Base-by-base conservation (phyloP, 2,329 filamentous ascomycete genomes). In the Sporothrix brunneoviolacea region DNA sequence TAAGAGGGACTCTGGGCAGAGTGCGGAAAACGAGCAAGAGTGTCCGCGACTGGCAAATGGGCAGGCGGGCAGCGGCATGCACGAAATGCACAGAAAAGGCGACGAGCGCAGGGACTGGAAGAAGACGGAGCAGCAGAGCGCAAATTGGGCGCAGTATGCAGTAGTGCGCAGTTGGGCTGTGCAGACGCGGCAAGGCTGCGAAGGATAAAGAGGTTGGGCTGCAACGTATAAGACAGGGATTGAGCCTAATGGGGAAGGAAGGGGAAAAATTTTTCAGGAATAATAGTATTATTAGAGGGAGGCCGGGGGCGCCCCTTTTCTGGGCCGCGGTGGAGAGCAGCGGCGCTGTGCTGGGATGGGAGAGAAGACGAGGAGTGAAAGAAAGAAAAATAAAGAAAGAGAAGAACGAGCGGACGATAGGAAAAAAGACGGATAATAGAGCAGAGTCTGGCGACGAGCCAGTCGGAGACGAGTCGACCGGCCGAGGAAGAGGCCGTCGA, bases 211-310 rank as follows among this genome's bases (percentile, higher is more conserved):
- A 43, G 48, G 48, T 50, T 50, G 48, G 48, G 48, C 48, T 43
- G 32, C 48, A 50, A 50, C 39, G 48, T 50, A 50, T 50, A 50
- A 50, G 48, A 50, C 48, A 50, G 48, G 40, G 40, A 38, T 50
- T 38, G 40, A 43, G 48, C 48, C 48, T 38, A 50, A 50, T 50
- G 48, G 27, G 21, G 48, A n/a, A n/a, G n/a, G n/a, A 10, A 18
- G 21, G 36, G 7, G n/a, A 30, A 50, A 50, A 44, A 38, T 15
- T 43, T 43, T 37, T 37, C 48, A n/a, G n/a, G n/a, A n/a, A n/a
- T n/a, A n/a, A 12, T 16, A 42, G 22, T 36, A 42, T 36, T 36
- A 42, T 36, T 36, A 49, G 28, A 40, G 35, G 36, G 47, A 21
- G 27, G 21, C 15, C 15, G 15, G 36, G 36, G 16, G 4, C 19